These are phyloP conservation scores for Setaria viridis DNA, from an alignment of 202 grass and related monocot species.

Conservation along the genomic window DNA sequence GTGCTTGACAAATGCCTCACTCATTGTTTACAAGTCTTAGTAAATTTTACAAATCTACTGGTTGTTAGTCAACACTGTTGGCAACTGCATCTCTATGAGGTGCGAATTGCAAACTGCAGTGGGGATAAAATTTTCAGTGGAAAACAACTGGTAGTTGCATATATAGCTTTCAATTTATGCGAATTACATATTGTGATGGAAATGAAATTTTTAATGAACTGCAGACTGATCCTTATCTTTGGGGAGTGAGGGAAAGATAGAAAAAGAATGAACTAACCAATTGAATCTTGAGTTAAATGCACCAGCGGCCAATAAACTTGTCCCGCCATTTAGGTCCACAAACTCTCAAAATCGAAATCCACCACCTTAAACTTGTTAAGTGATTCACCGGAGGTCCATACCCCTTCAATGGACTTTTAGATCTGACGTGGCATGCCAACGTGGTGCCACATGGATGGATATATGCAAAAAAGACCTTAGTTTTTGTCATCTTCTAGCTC, in stretches of 20 bases:
- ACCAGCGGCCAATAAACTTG: too few species aligned
- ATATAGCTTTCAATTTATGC: background rate
- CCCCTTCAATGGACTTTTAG: too few species aligned
- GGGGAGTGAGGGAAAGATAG: background rate
- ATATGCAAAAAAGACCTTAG: too few species aligned
- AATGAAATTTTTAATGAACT: background rate
- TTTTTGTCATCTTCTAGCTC: too few species aligned
- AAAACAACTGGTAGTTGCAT: background rate
- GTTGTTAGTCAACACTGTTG: background rate
- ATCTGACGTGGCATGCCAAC: too few species aligned
- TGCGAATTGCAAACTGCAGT: background rate
- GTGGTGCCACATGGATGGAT: too few species aligned
- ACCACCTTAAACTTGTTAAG: too few species aligned
- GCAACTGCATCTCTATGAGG: background rate
- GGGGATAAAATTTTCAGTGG: too few species aligned
- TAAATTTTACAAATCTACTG: slow-evolving; percentile 12
- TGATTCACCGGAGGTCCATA: too few species aligned
- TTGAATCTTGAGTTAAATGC: background rate
- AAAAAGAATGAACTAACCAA: background rate
- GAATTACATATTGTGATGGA: background rate
- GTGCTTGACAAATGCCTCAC: slow-evolving; percentile 49
- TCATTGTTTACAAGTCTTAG: slow-evolving; percentile 20
- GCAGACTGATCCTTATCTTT: background rate
- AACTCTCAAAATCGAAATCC: too few species aligned
- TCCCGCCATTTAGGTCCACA: too few species aligned